phyloP scores from a whole-genome alignment of 257 asterid genomes.

The Solanum infundibuliforme region DNA sequence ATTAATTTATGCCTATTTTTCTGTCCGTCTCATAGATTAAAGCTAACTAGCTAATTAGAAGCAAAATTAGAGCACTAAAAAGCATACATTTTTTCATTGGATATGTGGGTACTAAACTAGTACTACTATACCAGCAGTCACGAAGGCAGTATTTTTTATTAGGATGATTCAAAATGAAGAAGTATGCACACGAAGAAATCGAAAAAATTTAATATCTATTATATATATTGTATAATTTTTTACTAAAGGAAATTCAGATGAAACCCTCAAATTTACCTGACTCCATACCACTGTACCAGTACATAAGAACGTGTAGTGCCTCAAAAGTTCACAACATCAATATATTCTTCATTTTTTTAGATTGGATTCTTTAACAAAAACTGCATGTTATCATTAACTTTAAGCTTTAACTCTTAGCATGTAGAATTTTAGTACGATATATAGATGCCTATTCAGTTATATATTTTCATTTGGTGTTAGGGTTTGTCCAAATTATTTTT shows the following conservation, averaged over 20 bases:
- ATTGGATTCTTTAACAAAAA: neutral
- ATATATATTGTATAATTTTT: too few species aligned
- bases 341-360: neutral
- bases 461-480: neutral
- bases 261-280: neutral
- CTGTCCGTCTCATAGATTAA: neutral
- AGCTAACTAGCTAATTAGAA: neutral
- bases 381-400: neutral
- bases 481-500: neutral
- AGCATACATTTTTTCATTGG: neutral
- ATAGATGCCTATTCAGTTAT: neutral
- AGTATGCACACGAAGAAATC: accelerated
- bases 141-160: neutral
- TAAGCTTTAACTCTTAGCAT: neutral
- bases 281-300: neutral
- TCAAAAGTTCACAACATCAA: neutral
- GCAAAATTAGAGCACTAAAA: neutral
- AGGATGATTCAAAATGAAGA: too few species aligned
- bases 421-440: neutral
- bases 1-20: neutral
- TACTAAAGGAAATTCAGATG: too few species aligned
- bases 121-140: neutral
- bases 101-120: neutral
- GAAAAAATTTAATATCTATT: accelerated
- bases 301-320: neutral